Conservation (phyloP, 108 stramenopile species). For the Stephanodiscus triporus region DNA sequence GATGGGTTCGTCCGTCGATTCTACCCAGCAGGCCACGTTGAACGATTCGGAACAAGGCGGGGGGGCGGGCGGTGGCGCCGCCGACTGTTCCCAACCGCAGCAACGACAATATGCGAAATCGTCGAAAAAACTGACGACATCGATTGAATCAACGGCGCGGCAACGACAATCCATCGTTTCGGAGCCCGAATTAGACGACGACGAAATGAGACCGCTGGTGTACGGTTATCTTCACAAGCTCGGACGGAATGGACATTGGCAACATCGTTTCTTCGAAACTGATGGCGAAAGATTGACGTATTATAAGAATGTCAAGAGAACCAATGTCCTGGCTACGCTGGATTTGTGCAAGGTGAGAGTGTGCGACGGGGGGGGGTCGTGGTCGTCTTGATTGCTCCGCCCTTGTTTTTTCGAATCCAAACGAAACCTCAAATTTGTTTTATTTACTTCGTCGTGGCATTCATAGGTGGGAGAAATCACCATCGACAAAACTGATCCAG, state of each 20-base stretch:
- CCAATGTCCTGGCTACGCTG: slow-evolving; percentile 85
- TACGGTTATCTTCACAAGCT: slow-evolving; percentile 94
- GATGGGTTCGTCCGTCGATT: slow-evolving; percentile 35
- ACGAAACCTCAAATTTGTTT: neutral
- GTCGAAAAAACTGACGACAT: neutral
- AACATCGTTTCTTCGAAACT: slow-evolving; percentile 96
- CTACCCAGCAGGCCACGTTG: slow-evolving; percentile 32
- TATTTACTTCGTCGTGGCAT: neutral
- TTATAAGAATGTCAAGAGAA: slow-evolving; percentile 93
- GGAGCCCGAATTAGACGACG: slow-evolving; percentile 39
- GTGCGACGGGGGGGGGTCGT: neutral
- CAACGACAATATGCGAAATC: neutral
- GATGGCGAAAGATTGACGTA: slow-evolving; percentile 96
- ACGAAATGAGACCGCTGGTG: slow-evolving; percentile 59
- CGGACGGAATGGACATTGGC: slow-evolving; percentile 96
- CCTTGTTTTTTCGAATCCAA: neutral
- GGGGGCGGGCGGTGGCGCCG: neutral
- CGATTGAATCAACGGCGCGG: neutral
- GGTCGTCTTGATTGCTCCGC: neutral
- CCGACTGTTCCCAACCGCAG: neutral
- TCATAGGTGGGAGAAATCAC: slow-evolving; percentile 75
- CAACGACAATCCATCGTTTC: slow-evolving; percentile 14
- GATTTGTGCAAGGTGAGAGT: slow-evolving; percentile 80
- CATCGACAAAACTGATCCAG: slow-evolving; percentile 64
- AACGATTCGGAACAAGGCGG: slow-evolving; percentile 6